Percentiles rank a stretch among this genome's conserved stretches.
Conservation (phyloP, 208 protist species). For the Trypanosoma theileri region DNA sequence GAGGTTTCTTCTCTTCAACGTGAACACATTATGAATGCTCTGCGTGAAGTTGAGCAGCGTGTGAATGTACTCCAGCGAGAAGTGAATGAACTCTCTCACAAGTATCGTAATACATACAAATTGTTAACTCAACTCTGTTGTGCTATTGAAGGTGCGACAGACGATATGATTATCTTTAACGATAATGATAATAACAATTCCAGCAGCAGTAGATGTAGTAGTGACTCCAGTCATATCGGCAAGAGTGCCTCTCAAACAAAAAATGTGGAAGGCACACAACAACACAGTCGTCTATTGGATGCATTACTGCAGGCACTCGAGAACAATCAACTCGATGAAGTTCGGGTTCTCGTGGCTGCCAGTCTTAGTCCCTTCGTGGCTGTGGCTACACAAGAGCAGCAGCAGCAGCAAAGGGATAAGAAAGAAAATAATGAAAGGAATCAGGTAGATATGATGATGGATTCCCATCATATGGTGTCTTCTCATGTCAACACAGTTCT, state of each 20-base stretch:
- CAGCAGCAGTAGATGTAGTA: background rate
- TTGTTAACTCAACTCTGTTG: conserved; percentile 32
- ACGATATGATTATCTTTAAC: background rate
- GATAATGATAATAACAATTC: background rate
- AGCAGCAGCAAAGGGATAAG: background rate
- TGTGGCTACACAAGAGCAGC: background rate
- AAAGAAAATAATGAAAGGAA: background rate
- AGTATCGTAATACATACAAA: conserved; percentile 27
- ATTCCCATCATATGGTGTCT: no score
- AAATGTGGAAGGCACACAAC: background rate
- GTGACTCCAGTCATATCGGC: background rate
- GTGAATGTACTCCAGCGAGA: conserved; percentile 47
- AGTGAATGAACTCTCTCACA: conserved; percentile 42
- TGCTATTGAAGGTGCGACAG: conserved; percentile 17
- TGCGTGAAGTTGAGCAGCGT: conserved; percentile 56
- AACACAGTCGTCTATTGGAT: conserved; percentile 1
- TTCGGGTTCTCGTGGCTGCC: background rate
- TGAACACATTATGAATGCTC: conserved; percentile 39
- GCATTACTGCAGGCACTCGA: conserved; percentile 4
- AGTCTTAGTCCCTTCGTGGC: conserved; percentile 5
- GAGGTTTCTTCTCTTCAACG: conserved; percentile 38
- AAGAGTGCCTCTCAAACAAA: background rate
- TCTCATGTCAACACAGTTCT: no score
- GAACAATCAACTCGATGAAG: background rate
- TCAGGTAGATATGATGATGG: no score